Evolutionary conservation across 2,329 filamentous ascomycete species (phyloP), one percentile per base, ranked within the genome.

Genomic region (Mycosphaerella sp.): DNA sequence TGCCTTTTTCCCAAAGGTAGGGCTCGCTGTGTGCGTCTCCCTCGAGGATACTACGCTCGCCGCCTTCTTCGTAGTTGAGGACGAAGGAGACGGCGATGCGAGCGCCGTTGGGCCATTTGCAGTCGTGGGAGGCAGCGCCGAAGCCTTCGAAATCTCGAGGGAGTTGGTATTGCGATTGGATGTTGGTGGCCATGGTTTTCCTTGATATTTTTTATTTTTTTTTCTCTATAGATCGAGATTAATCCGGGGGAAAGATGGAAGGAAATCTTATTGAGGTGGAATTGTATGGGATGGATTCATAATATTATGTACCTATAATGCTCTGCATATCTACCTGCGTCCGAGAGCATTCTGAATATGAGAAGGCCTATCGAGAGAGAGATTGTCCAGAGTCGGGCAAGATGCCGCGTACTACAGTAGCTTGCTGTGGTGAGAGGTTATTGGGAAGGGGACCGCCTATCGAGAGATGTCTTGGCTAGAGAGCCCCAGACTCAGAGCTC

Each of bases 11-110:
- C 49, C 69, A 69, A 8, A 73, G 65, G 48, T 67, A 68, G 6
- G 66, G 65, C 59, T 75, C 73, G 29, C 64, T 66, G 23, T 69
- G 64, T 32, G 66, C 66, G 51, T 76, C 73, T 31, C 73, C 73
- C 32, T 66, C 62, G 8, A 73, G 60, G 7, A 74, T 66, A 26
- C 62, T 68, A 31, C 69, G 67, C 57, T 74, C 72, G 45, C 68
- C 71, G 51, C 72, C 62, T 66, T 74, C 73, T 62, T 75, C 73
- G 53, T 75, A 75, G 63, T 75, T 76, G 54, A 76, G 70, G 38
- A 75, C 73, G 57, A 76, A 75, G 0, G 72, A 74, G 2, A 51
- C 48, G 4, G 48, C 48, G 14, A 51, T 51, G 1, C 48, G 50
- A 62, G 48, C 48, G 23, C 67, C 64, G 53, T 73, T 71, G 9